Conservation (phyloP, 2,329 filamentous ascomycete species). For the Cyclaneusma minus region DNA sequence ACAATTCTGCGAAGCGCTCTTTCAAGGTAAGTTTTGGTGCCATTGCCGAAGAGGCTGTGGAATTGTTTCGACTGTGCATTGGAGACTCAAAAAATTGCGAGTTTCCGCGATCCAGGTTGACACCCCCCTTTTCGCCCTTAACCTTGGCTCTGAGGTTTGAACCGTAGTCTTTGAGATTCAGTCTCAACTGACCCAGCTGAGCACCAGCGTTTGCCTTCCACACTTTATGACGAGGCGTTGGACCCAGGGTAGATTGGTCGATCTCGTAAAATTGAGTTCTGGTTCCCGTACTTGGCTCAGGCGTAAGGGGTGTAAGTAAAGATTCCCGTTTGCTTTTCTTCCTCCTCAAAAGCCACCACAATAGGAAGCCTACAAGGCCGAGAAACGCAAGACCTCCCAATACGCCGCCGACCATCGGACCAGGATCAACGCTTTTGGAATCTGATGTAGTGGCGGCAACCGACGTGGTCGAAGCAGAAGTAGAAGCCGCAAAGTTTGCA, state of each 20-base stretch:
- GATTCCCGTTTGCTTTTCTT: conserved; percentile 8
- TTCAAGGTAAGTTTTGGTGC: conserved; percentile 7
- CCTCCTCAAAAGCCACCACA: conserved; percentile 12
- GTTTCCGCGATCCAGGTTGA: conserved; percentile 35
- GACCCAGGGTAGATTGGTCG: conserved; percentile 9
- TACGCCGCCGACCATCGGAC: conserved; percentile 15
- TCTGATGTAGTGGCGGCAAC: background rate
- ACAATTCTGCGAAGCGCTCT: conserved; percentile 29
- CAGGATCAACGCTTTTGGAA: conserved; percentile 5
- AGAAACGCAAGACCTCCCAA: conserved; percentile 14
- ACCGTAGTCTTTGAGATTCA: conserved; percentile 2
- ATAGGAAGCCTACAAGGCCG: conserved; percentile 12
- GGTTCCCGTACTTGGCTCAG: conserved; percentile 4
- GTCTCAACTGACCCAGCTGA: conserved; percentile 7
- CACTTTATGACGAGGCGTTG: conserved; percentile 7
- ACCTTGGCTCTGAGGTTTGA: conserved; percentile 10
- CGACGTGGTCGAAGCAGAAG: background rate
- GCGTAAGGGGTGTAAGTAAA: conserved; percentile 13
- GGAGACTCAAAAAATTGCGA: conserved; percentile 30
- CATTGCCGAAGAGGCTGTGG: conserved; percentile 10
- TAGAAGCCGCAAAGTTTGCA: conserved; percentile 1
- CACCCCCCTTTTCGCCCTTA: conserved; percentile 20
- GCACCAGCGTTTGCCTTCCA: conserved; percentile 7
- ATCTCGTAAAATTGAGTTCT: conserved; percentile 12
- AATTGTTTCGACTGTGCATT: conserved; percentile 24